A percentile compares a stretch with the other conserved stretches of the same genome.
Conservation (phyloP, 441 rosid species). For the Populus trichocarpa region DNA sequence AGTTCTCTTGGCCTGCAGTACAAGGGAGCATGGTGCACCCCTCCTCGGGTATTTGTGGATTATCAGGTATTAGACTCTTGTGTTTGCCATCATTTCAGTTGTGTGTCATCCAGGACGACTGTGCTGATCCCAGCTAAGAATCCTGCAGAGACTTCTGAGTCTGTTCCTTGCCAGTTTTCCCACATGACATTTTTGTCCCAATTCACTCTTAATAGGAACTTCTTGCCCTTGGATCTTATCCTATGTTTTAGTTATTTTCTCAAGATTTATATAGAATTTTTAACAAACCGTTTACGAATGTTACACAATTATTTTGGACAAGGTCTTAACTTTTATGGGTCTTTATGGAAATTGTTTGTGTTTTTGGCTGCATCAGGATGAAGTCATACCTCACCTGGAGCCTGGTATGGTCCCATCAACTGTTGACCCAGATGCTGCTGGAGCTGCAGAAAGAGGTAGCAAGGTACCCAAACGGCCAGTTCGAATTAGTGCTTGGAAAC, state of each 20-base stretch:
- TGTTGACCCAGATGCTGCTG: constrained; percentile 68
- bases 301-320: not conserved
- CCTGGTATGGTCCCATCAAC: constrained; percentile 80
- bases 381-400: constrained; percentile 83
- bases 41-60: constrained; percentile 95
- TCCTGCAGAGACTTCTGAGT: not conserved
- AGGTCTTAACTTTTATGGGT: constrained; percentile 5
- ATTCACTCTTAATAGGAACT: not conserved
- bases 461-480: constrained; percentile 65
- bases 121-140: not conserved
- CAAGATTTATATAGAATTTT: not conserved
- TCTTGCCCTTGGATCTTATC: not conserved
- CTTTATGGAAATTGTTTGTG: constrained; percentile 2
- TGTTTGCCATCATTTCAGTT: not conserved
- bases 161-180: not conserved
- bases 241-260: not conserved
- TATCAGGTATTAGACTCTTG: constrained; percentile 55
- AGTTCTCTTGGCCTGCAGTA: constrained; percentile 91
- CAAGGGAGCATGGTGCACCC: constrained; percentile 91
- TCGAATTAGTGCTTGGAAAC: constrained; percentile 86
- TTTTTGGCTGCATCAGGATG: constrained; percentile 49
- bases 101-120: not conserved
- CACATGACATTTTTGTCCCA: not conserved
- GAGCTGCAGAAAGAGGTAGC: constrained; percentile 51
- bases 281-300: not conserved